Conservation (phyloP, 2,329 filamentous ascomycete species). For the Sporothrix sp. region DNA sequence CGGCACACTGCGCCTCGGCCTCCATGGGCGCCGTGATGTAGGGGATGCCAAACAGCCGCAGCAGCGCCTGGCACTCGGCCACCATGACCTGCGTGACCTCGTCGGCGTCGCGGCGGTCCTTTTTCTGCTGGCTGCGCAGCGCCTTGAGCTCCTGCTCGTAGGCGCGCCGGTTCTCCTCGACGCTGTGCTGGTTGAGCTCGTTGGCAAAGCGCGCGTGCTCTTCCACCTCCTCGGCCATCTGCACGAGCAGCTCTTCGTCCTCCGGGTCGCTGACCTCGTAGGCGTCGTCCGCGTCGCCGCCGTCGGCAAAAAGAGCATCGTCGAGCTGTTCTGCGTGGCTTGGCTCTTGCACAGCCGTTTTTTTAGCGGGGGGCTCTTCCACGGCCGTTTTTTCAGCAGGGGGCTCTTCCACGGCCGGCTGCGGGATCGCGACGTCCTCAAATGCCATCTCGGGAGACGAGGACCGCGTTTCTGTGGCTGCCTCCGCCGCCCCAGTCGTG, state of each 20-base stretch:
- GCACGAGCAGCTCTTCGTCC: constrained; percentile 78
- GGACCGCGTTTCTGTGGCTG: constrained; percentile 9
- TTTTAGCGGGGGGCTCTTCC: too few relatives aligned
- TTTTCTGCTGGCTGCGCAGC: constrained; percentile 88
- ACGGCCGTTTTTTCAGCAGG: too few relatives aligned
- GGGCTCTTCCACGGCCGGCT: constrained; percentile 21
- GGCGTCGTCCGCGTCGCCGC: constrained; percentile 36
- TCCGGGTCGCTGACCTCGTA: constrained; percentile 76
- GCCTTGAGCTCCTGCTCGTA: constrained; percentile 84
- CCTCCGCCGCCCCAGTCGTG: too few relatives aligned
- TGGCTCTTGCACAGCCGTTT: too few relatives aligned
- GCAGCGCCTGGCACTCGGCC: constrained; percentile 82
- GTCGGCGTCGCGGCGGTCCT: constrained; percentile 89
- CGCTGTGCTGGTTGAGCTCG: constrained; percentile 67
- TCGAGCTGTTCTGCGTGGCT: constrained; percentile 5
- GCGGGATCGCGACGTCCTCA: constrained; percentile 27
- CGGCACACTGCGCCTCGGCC: constrained; percentile 93
- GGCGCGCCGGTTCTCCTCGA: constrained; percentile 45
- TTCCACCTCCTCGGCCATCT: constrained; percentile 81
- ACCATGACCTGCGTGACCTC: constrained; percentile 97
- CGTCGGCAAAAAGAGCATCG: constrained; percentile 20
- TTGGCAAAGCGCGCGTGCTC: constrained; percentile 91
- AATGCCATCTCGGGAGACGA: constrained; percentile 26
- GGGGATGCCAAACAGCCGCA: constrained; percentile 83
- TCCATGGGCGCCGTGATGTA: constrained; percentile 99